Percentiles rank a stretch among this genome's conserved stretches.
These are phyloP conservation scores for Xylaria castorea DNA, from an alignment of 495 filamentous ascomycete species.

Conservation along the genomic window DNA sequence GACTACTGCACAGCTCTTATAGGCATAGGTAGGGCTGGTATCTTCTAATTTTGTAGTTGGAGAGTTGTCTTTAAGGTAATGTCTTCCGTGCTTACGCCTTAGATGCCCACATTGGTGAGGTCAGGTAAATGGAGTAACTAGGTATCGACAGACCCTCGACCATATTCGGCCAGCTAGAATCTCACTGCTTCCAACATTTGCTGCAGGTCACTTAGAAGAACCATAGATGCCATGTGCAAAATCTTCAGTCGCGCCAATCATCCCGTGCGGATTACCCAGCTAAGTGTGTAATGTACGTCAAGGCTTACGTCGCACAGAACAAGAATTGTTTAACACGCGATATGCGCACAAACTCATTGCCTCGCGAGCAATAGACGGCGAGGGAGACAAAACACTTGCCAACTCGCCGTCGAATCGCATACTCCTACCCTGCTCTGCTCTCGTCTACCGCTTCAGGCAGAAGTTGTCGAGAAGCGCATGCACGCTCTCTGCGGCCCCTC, in stretches of 20 bases:
- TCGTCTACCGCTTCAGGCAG: not conserved
- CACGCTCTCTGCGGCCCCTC: not conserved
- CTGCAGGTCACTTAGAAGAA: not conserved
- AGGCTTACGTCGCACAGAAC: slow-evolving; percentile 22
- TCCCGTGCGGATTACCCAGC: not conserved
- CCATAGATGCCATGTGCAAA: slow-evolving; percentile 15
- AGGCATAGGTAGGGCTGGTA: too few relatives aligned
- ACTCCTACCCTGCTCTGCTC: not conserved
- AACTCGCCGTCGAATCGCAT: slow-evolving; percentile 2
- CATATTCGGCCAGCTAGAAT: slow-evolving; percentile 2
- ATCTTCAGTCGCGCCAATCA: slow-evolving; percentile 15
- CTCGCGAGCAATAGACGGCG: slow-evolving; percentile 6
- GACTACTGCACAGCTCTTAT: too few relatives aligned
- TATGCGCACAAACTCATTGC: not conserved
- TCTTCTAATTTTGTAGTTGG: not conserved
- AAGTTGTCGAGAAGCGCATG: not conserved
- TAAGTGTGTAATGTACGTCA: slow-evolving; percentile 17
- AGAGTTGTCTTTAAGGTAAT: not conserved
- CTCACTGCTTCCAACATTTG: slow-evolving; percentile 14
- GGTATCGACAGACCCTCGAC: not conserved
- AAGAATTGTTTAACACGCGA: not conserved
- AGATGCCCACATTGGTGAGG: not conserved
- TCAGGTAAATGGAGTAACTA: not conserved
- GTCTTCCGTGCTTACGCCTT: not conserved
- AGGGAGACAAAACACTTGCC: not conserved